Base-by-base conservation (phyloP, 1,284 basidiomycete species). In the Ustilago crameri region DNA sequence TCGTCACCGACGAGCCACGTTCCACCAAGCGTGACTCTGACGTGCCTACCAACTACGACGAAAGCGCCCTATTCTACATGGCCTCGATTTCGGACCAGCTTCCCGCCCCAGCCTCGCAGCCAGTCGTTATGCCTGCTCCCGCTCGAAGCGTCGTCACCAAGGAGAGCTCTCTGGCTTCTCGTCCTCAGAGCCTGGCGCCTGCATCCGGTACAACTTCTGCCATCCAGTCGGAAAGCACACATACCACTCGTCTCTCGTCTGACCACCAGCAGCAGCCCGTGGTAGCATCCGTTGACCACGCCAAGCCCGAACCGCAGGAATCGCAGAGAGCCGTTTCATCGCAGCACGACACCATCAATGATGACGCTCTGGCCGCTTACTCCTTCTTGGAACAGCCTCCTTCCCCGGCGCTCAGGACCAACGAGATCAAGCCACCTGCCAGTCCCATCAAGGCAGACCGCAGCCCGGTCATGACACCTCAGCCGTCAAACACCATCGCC, bases 51-150 rank as follows among this genome's bases (percentile, higher is more conserved):
- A 66, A 62, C 24, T 80, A 78, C 59, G 78, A 80, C 58, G 78
- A 80, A 47, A 74, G 76, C 15, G 78, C 78, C 7, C 66, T 80
- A 22, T 80, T 73, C 62, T 80, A 70, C 65, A 78, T 80, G 61
- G 62, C 62, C 12, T 74, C 74, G 26, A 78, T 80, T 52, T 74
- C 74, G 5, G 78, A 80, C 23, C 72, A 74, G 67, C 76, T 78
- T 37, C 78, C 78, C 3, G 68, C 75, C 27, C 3, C 57, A 14
- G n/a, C 51, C 17, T 45, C 62, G 4, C 55, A 62, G 45, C 57
- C 64, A 35, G 53, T 53, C 50, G 66, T 63, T 30, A 58, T 62
- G 65, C 34, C 54, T n/a, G 66, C 54, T 8, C 48, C 66, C 9
- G 40, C 48, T 41, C 59, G 59, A 46, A 47, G 30, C 26, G 53